These are phyloP conservation scores for Penicillium sp. DNA, from an alignment of 2,329 filamentous ascomycete species.

Conservation along the genomic window DNA sequence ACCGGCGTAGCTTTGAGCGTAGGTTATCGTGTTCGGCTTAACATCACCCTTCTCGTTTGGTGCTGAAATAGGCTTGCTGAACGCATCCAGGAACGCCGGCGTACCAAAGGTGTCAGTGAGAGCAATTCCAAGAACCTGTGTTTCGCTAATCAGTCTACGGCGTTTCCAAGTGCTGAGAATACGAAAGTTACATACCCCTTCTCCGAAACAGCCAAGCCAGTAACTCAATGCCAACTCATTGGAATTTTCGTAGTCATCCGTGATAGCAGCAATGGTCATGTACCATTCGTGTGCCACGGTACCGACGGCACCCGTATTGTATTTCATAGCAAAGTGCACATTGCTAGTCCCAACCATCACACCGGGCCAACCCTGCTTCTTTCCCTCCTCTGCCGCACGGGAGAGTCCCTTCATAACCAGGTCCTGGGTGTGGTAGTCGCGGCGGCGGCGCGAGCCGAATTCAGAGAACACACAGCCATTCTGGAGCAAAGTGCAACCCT, in stretches of 20 bases:
- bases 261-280: slow-evolving; percentile 95
- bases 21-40: slow-evolving; percentile 52
- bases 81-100: slow-evolving; percentile 78
- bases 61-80: slow-evolving; percentile 62
- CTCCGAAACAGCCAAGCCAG: slow-evolving; percentile 89
- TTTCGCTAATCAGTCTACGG: background rate
- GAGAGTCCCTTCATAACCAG: slow-evolving; percentile 85
- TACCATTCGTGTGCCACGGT: slow-evolving; percentile 98
- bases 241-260: slow-evolving; percentile 76
- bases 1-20: slow-evolving; percentile 78
- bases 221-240: slow-evolving; percentile 81
- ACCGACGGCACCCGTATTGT: slow-evolving; percentile 77
- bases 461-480: slow-evolving; percentile 88
- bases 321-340: slow-evolving; percentile 94
- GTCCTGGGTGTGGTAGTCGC: slow-evolving; percentile 94
- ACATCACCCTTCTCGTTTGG: slow-evolving; percentile 35
- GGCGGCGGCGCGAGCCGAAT: slow-evolving; percentile 82
- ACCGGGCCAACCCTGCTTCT: slow-evolving; percentile 63
- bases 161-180: background rate
- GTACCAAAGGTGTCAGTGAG: slow-evolving; percentile 97
- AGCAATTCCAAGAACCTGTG: slow-evolving; percentile 74
- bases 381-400: slow-evolving; percentile 69
- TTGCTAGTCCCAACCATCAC: slow-evolving; percentile 89
- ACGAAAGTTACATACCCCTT: slow-evolving; percentile 50
- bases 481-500: slow-evolving; percentile 74